Base-by-base conservation (phyloP, 495 filamentous ascomycete species). In the Penicillium psychrofluorescens region DNA sequence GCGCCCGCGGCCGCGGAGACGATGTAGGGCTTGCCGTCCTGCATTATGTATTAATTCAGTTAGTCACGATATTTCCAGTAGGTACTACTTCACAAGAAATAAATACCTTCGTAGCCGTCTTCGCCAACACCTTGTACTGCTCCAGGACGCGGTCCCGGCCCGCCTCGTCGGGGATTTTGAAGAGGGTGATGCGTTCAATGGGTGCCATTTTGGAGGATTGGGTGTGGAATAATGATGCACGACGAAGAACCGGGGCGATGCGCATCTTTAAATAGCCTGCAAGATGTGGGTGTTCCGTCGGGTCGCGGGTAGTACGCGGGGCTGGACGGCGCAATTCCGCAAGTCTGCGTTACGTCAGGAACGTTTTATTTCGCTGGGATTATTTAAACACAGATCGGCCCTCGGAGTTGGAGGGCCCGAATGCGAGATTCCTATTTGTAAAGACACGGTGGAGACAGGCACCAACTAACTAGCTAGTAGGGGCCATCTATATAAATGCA, bases 21-120 rank as follows among this genome's bases (percentile, higher is more conserved):
- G 53, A 87, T 84, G 56, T 86, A 88, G 1, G 80, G 82, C 49
- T 84, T 79, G 44, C 75, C 77, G 54, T 81, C 74, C 81, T 86
- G 41, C 30, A 22, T 22, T 22, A 22, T 22, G 22, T 22, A 22
- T 22, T 22, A 22, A 2, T 22, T 22, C 22, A 3, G 22, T 22
- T 6, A 22, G 22, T 22, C 22, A 22, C 4, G 22, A 22, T 22
- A 22, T 4, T 22, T 4, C 15, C 30, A 15, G 16, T 6, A 16
- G 15, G 11, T 27, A 33, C 12, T 8, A 8, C 35, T 30, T 4
- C 12, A n/a, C 41, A 35, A 9, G 12, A 11, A 28, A 35, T 11
- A 9, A 38, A 37, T 52, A 76, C 74, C 69, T 78, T 78, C 11
- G 66, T 54, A 11, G 77, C 74, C 1, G 71, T 73, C 54, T 68